Evolutionary conservation across 352 stramenopile species (phyloP).

Genomic region (Phytophthora quininea): DNA sequence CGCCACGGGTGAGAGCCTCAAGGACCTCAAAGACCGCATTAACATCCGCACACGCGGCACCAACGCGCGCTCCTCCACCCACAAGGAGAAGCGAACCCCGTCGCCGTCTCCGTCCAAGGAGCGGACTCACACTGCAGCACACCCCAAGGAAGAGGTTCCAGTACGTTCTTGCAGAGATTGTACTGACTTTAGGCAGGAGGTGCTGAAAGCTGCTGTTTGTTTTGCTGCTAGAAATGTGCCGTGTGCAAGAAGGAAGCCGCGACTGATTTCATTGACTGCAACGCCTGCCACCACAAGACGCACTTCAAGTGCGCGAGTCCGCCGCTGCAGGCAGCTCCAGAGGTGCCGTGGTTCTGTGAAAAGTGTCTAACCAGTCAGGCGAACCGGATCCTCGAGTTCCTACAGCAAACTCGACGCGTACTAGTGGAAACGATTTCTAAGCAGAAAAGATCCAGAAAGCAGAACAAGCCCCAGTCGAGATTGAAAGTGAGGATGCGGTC

Average conservation of each 20-base stretch:
- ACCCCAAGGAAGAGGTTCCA: constrained; percentile 7
- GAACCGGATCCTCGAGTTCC: constrained; percentile 65
- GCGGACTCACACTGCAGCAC: background rate
- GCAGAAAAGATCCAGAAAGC: constrained; percentile 15
- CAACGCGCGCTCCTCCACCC: constrained; percentile 53
- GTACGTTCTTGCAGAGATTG: constrained; percentile 22
- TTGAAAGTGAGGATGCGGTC: constrained; percentile 9
- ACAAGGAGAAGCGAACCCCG: constrained; percentile 63
- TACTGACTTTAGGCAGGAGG: background rate
- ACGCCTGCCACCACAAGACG: constrained; percentile 60
- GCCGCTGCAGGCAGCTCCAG: constrained; percentile 30
- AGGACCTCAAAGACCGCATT: constrained; percentile 78
- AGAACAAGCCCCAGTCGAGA: background rate
- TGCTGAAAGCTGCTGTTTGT: constrained; percentile 1
- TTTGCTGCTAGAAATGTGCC: constrained; percentile 41
- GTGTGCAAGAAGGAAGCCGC: constrained; percentile 55
- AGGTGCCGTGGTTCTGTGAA: constrained; percentile 58
- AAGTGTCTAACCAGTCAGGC: constrained; percentile 60
- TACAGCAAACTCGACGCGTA: constrained; percentile 68
- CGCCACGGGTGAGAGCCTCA: constrained; percentile 68
- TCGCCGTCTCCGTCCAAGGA: constrained; percentile 37
- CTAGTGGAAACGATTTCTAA: constrained; percentile 44
- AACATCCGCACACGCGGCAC: constrained; percentile 77
- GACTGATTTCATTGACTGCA: constrained; percentile 53
- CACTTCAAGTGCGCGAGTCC: constrained; percentile 61